Evolutionary conservation across 345 rosid species (phyloP).

Genomic region (Ailanthus altissimus): DNA sequence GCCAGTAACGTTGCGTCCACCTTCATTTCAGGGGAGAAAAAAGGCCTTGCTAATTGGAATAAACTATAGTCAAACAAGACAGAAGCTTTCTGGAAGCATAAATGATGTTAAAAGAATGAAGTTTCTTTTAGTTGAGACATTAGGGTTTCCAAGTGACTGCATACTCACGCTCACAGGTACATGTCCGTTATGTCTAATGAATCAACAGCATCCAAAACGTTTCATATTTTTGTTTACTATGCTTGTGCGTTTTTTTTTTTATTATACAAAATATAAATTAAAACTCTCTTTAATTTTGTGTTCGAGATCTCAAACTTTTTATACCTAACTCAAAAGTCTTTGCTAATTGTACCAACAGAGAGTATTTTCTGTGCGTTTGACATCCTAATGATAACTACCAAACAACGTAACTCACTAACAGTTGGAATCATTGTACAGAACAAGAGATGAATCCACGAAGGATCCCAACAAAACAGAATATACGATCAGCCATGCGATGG

Average conservation of each 20-base stretch:
- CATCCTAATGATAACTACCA: too few relatives aligned
- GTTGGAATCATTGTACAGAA: conserved; percentile 53
- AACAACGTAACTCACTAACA: too few relatives aligned
- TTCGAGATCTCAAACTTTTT: too few relatives aligned
- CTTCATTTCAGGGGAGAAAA: conserved; percentile 41
- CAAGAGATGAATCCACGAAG: conserved; percentile 49
- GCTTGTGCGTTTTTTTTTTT: too few relatives aligned
- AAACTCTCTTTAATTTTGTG: too few relatives aligned
- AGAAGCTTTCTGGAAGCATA: conserved; percentile 46
- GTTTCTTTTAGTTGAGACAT: conserved; percentile 44
- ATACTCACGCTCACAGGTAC: conserved; percentile 46
- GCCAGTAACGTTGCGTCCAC: background rate
- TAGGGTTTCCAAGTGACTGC: conserved; percentile 49
- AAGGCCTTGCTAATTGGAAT: conserved; percentile 63
- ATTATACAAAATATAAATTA: too few relatives aligned
- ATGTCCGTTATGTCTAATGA: too few relatives aligned
- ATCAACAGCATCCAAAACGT: too few relatives aligned
- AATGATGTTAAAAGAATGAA: conserved; percentile 60
- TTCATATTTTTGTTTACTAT: too few relatives aligned
- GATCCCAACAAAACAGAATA: conserved; percentile 76
- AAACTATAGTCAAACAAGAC: conserved; percentile 42
- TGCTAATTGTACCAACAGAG: too few relatives aligned
- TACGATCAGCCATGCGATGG: conserved; percentile 69
- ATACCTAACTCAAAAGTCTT: too few relatives aligned
- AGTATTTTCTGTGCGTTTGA: too few relatives aligned